Evolutionary conservation across 805 yeast genomes (phyloP).

Genomic region (Scheffersomyces ergatensis): DNA sequence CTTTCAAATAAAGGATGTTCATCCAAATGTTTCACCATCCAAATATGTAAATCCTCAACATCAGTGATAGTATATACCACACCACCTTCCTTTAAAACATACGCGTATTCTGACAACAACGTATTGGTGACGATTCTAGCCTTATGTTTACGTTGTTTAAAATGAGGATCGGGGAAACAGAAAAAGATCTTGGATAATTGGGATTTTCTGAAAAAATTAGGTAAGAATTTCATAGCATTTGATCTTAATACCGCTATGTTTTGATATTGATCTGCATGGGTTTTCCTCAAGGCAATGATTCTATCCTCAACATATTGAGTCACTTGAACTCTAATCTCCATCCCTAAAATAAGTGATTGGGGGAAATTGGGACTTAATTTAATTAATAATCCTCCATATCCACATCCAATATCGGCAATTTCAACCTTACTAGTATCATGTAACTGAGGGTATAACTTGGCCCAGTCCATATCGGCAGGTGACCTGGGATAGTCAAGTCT

Average conservation of each 20-base stretch:
- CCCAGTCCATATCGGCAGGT: conserved; percentile 90
- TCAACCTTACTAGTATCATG: conserved; percentile 58
- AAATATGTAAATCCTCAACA: conserved; percentile 85
- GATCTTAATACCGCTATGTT: conserved; percentile 90
- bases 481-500: conserved; percentile 79
- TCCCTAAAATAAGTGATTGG: conserved; percentile 75
- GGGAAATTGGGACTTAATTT: conserved; percentile 79
- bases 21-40: conserved; percentile 94
- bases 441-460: conserved; percentile 64
- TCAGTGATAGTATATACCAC: conserved; percentile 92
- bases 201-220: conserved; percentile 83
- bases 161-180: conserved; percentile 99
- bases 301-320: conserved; percentile 96
- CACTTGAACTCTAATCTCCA: conserved; percentile 98
- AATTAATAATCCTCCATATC: conserved; percentile 88
- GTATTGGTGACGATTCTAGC: conserved; percentile 94
- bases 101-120: conserved; percentile 87
- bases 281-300: conserved; percentile 79
- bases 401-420: conserved; percentile 96
- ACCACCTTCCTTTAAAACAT: conserved; percentile 82
- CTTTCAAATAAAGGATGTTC: conserved; percentile 91
- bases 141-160: conserved; percentile 95
- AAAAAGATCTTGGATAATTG: conserved; percentile 91
- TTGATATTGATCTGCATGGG: conserved; percentile 52
- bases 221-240: conserved; percentile 95